Conservation (phyloP, 2,329 filamentous ascomycete genomes). For the Neofusicoccum sp. region DNA sequence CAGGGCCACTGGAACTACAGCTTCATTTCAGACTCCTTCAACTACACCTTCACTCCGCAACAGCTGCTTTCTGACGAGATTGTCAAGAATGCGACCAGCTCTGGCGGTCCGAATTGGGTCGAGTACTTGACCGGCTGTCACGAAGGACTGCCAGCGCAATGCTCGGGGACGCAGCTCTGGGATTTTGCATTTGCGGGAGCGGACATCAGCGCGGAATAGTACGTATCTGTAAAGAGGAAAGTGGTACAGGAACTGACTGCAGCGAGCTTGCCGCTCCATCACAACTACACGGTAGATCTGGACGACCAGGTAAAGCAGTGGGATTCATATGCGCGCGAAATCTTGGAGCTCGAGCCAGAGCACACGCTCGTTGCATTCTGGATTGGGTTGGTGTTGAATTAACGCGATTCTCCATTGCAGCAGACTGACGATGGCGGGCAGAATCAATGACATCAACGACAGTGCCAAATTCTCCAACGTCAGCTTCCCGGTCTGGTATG, state of each 20-base stretch:
- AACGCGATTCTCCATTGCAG: conserved; percentile 19
- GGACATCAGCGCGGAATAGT: conserved; percentile 50
- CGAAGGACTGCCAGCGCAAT: conserved; percentile 47
- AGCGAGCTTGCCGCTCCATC: conserved; percentile 46
- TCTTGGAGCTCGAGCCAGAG: conserved; percentile 33
- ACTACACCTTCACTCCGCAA: conserved; percentile 48
- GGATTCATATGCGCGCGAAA: conserved; percentile 42
- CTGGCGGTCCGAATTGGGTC: conserved; percentile 59
- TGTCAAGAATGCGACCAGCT: conserved; percentile 55
- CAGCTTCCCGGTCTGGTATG: conserved; percentile 51
- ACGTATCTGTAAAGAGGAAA: conserved; percentile 6
- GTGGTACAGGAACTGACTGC: conserved; percentile 32
- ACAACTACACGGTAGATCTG: conserved; percentile 53
- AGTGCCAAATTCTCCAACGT: conserved; percentile 45
- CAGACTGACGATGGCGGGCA: background rate
- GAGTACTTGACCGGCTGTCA: conserved; percentile 55
- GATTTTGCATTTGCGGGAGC: conserved; percentile 60
- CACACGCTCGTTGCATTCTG: conserved; percentile 54
- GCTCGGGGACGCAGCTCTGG: conserved; percentile 53
- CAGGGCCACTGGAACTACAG: conserved; percentile 54
- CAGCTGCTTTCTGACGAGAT: conserved; percentile 53
- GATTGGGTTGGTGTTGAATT: conserved; percentile 46
- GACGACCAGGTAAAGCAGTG: conserved; percentile 57
- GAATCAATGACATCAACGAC: conserved; percentile 59
- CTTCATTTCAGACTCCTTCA: conserved; percentile 58